Conservation (phyloP, 2,329 filamentous ascomycete species). For the Monosporascus sp. region DNA sequence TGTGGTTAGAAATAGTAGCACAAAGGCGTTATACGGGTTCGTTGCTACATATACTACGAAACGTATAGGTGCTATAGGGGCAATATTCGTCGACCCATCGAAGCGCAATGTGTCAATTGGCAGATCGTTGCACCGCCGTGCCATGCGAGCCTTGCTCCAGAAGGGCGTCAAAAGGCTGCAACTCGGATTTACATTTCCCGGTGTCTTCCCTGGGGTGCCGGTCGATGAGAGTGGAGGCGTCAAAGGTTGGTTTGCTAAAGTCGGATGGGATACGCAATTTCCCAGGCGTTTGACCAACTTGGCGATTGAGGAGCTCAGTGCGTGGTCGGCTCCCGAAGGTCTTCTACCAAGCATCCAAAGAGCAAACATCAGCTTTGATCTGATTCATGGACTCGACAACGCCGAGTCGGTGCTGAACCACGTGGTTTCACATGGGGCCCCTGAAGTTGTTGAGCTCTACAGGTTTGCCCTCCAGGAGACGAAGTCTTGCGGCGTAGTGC, state of each 20-base stretch:
- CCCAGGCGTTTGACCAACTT: conserved; percentile 58
- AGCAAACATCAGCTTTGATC: conserved; percentile 72
- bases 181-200: conserved; percentile 73
- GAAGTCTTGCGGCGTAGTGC: conserved; percentile 72
- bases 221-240: conserved; percentile 42
- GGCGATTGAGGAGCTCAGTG: conserved; percentile 63
- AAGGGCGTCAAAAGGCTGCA: conserved; percentile 74
- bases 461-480: conserved; percentile 66
- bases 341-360: conserved; percentile 68
- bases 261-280: conserved; percentile 75
- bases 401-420: conserved; percentile 68
- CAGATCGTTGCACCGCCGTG: conserved; percentile 79
- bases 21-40: conserved; percentile 85
- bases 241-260: conserved; percentile 79
- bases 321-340: conserved; percentile 72
- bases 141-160: conserved; percentile 67
- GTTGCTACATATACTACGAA: conserved; percentile 81
- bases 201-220: conserved; percentile 82
- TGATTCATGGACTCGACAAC: conserved; percentile 76
- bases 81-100: conserved; percentile 82
- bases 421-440: conserved; percentile 66
- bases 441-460: conserved; percentile 76
- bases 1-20: conserved; percentile 90
- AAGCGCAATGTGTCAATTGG: conserved; percentile 88
- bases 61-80: conserved; percentile 68